These are phyloP conservation scores for Aulographum hederae DNA, from an alignment of 2,329 filamentous ascomycete genomes.

Conservation along the genomic window DNA sequence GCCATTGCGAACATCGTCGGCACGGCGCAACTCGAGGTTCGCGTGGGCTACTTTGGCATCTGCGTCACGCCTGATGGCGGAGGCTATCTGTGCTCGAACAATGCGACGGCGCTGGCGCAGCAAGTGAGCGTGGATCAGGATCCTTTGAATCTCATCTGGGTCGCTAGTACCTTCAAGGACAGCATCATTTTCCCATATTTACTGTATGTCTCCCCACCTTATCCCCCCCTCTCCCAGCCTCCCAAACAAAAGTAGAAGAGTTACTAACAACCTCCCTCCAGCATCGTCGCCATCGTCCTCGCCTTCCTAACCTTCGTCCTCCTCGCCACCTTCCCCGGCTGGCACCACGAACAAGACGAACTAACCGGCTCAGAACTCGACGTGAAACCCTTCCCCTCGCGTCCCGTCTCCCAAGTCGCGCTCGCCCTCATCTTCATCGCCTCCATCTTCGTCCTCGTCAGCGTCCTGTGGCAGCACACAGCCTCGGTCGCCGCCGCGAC, in stretches of 20 bases:
- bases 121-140: conserved; percentile 83
- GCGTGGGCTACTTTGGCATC: conserved; percentile 95
- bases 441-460: conserved; percentile 47
- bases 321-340: conserved; percentile 89
- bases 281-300: conserved; percentile 94
- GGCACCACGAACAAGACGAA: conserved; percentile 79
- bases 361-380: conserved; percentile 64
- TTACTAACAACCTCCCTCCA: conserved; percentile 16
- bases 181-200: conserved; percentile 97
- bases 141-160: conserved; percentile 91
- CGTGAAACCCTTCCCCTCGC: conserved; percentile 83
- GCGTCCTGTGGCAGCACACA: conserved; percentile 77
- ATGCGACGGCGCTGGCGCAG: conserved; percentile 81
- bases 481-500: conserved; percentile 89
- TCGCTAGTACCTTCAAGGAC: conserved; percentile 93
- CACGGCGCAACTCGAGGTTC: conserved; percentile 64
- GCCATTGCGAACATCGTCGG: conserved; percentile 85
- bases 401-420: conserved; percentile 81
- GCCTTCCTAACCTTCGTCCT: conserved; percentile 92
- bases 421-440: conserved; percentile 74
- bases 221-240: too few relatives aligned
- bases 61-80: conserved; percentile 86
- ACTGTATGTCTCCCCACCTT: conserved; percentile 40
- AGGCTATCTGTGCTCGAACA: conserved; percentile 89
- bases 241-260: background rate